Conservation (phyloP, 2,329 filamentous ascomycete species). For the Exophiala viscosa region DNA sequence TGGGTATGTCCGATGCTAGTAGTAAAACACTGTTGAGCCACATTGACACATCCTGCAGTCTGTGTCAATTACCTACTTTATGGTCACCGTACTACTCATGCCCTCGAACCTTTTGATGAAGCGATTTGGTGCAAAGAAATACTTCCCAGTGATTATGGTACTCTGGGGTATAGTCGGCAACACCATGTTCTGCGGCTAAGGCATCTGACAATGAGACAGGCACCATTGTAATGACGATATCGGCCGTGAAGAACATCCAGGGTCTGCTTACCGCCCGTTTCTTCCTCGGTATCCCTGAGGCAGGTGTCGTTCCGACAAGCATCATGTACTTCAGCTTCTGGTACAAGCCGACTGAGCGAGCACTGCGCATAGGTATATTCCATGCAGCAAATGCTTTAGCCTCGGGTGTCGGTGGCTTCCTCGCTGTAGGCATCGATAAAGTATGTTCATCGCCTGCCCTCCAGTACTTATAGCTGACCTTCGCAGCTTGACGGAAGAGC, state of each 20-base stretch:
- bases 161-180: conserved; percentile 27
- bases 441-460: conserved; percentile 11
- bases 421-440: conserved; percentile 15
- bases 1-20: conserved; percentile 14
- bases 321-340: conserved; percentile 31
- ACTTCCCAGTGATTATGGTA: conserved; percentile 48
- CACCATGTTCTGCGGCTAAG: not conserved
- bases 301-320: conserved; percentile 26
- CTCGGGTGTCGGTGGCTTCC: conserved; percentile 25
- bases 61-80: conserved; percentile 26
- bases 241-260: conserved; percentile 12
- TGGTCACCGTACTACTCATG: conserved; percentile 22
- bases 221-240: conserved; percentile 26
- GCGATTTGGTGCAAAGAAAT: conserved; percentile 21
- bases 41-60: conserved; percentile 4
- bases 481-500: conserved; percentile 31
- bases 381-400: conserved; percentile 27
- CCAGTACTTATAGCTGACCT: conserved; percentile 12
- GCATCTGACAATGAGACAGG: not conserved
- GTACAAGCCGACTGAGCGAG: conserved; percentile 29
- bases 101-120: conserved; percentile 27
- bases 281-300: conserved; percentile 26
- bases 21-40: not conserved
- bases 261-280: conserved; percentile 26
- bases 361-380: conserved; percentile 27